Evolutionary conservation across 2,329 filamentous ascomycete species (phyloP).

Genomic region (Zasmidium citrigriseum): DNA sequence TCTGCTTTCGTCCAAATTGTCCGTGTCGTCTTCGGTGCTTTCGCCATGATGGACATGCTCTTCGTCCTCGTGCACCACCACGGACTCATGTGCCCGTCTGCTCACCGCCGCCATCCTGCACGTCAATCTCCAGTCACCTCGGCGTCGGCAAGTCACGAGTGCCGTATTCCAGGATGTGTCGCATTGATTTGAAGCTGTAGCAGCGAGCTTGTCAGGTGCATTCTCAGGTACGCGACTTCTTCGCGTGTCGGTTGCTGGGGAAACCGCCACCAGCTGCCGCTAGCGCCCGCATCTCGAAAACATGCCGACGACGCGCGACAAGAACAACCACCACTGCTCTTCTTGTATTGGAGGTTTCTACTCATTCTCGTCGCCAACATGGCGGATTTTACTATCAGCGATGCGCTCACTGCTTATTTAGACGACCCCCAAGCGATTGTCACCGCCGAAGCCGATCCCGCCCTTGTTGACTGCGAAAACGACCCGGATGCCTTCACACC

Average conservation of each 20-base stretch:
- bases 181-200: neutral
- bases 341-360: too few species aligned
- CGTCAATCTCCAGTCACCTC: neutral
- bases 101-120: conserved; percentile 23
- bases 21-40: conserved; percentile 38
- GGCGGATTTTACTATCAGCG: conserved; percentile 88
- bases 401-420: conserved; percentile 95
- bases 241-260: neutral
- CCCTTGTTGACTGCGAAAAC: conserved; percentile 87
- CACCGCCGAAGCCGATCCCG: conserved; percentile 80
- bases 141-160: neutral
- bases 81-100: conserved; percentile 18
- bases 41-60: conserved; percentile 18
- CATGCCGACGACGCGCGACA: neutral
- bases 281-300: neutral
- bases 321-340: neutral
- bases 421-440: conserved; percentile 82
- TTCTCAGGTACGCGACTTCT: neutral
- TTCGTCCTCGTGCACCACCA: conserved; percentile 26
- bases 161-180: neutral
- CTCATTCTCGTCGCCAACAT: conserved; percentile 54
- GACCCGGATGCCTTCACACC: conserved; percentile 82
- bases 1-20: conserved; percentile 50
- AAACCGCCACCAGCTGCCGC: neutral
- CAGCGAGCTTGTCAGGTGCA: neutral